Base-by-base conservation (phyloP, 257 asterid species). In the Knoxia roxburghii region DNA sequence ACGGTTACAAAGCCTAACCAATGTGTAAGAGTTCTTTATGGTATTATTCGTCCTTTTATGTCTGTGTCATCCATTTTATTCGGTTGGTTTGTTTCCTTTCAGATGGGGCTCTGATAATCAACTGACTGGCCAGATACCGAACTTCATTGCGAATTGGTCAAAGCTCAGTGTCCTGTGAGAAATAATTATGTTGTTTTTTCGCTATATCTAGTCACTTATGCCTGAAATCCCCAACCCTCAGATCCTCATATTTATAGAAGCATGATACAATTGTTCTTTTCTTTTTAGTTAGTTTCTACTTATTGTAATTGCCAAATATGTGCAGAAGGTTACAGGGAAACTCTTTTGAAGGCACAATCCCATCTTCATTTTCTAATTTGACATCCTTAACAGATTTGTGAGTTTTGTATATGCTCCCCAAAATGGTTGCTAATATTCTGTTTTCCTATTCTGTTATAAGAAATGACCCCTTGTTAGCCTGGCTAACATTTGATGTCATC, bases 261-360 rank as follows among this genome's bases (percentile, higher is more conserved):
- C 8, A 48, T 48, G 53, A 48, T 2, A 37, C 9, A 9, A n/a
- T 23, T 54, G n/a, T n/a, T n/a, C n/a, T n/a, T n/a, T n/a, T 12
- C 24, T 39, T 32, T 27, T 56, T 65, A 24, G 56, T 59, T 72
- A 13, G 15, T 32, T 39, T 66, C 29, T 79, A 52, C 55, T 46
- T 48, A 33, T 56, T 52, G 43, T 14, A 65, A 58, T 68, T 32
- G 14, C 49, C 27, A 70, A 49, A 45, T 32, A 11, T 67, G 61
- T 74, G 54, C 81, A 91, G 97, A 85, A 79, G 89, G 81, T 72
- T 91, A 15, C 89, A 91, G 68, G 96, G 97, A 53, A 91, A 91
- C 77, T 79, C 95, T 61, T 82, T 91, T 73, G 78, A 82, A 52
- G 97, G 97, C 54, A 69, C 86, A 63, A 85, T 91, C 67, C 97